Evolutionary conservation across 257 asterid species (phyloP), one percentile per base, ranked within the genome.

Genomic region (Nicotiana obtusifolia): DNA sequence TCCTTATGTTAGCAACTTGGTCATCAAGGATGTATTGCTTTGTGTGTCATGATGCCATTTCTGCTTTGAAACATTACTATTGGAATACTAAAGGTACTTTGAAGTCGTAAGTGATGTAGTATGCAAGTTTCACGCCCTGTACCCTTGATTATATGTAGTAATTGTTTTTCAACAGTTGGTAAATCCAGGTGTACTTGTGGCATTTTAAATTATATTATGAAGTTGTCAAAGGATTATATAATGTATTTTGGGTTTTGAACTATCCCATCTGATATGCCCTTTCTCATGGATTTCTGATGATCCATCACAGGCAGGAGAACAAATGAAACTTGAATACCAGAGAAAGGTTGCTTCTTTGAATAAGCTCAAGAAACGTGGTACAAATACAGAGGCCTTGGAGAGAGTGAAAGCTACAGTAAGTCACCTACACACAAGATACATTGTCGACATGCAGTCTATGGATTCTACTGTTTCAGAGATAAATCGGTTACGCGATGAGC

Each of bases 361-460:
- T 87, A 96, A 93, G 89, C 83, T 96, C 83, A 96, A 92, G 96
- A 93, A 87, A 64, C 95, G 93, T 10, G 92, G 90, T 76, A 87
- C 97, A 52, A 91, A 92, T 83, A 89, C 92, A 2, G 99, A 92
- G 49, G 87, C 91, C 37, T 77, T 94, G 79, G 98, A 96, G 89
- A 92, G 92, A 87, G 93, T 89, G 97, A 96, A 96, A 89, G 97
- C 99, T 62, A 84, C 98, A 53, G 99, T 96, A 22, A 96, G 99
- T 89, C 99, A 94, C 85, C 86, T 94, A 88, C 99, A 96, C 85
- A 96, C 98, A 10, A 91, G 99, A 87, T 96, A 94, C 88, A 96
- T 96, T 76, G 99, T 96, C 10, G 98, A 96, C 92, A 91, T 96
- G 99, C 99, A 96, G 83, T 93, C 99, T 73, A 96, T 96, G 99